Conservation (phyloP, 2,329 filamentous ascomycete species). For the Neofusicoccum ribis region DNA sequence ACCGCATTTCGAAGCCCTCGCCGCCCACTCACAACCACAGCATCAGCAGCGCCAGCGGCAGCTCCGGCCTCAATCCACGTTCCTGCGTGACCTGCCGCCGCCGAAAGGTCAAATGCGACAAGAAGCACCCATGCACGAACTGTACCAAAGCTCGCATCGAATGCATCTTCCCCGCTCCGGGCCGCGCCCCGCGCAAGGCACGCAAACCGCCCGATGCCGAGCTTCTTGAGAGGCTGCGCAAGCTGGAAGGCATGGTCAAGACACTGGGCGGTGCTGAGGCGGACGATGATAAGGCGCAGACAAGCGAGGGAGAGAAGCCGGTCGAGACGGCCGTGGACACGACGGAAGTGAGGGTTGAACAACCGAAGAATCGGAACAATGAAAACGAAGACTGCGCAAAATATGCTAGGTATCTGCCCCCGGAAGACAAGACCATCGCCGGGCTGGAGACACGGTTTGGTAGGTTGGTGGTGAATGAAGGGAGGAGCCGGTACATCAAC, state of each 20-base stretch:
- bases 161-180: conserved; percentile 73
- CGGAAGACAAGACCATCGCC: conserved; percentile 32
- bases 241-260: conserved; percentile 74
- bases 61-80: conserved; percentile 33
- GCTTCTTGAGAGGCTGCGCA: conserved; percentile 69
- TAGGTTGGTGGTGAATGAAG: conserved; percentile 69
- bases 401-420: conserved; percentile 10
- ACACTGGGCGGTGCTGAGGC: conserved; percentile 46
- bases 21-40: conserved; percentile 12
- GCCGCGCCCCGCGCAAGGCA: conserved; percentile 68
- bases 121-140: conserved; percentile 74
- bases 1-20: conserved; percentile 9
- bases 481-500: conserved; percentile 71
- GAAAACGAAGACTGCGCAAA: conserved; percentile 27
- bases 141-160: conserved; percentile 69
- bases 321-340: neutral
- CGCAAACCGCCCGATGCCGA: conserved; percentile 70
- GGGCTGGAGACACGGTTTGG: conserved; percentile 60
- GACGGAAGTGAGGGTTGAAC: neutral
- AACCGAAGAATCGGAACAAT: conserved; percentile 4
- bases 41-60: conserved; percentile 16
- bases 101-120: conserved; percentile 75
- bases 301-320: conserved; percentile 27
- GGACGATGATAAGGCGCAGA: conserved; percentile 34
- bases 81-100: conserved; percentile 56